phyloP scores from a whole-genome alignment of 306 rosid species.

The barrel medic (Medicago truncatula) region DNA sequence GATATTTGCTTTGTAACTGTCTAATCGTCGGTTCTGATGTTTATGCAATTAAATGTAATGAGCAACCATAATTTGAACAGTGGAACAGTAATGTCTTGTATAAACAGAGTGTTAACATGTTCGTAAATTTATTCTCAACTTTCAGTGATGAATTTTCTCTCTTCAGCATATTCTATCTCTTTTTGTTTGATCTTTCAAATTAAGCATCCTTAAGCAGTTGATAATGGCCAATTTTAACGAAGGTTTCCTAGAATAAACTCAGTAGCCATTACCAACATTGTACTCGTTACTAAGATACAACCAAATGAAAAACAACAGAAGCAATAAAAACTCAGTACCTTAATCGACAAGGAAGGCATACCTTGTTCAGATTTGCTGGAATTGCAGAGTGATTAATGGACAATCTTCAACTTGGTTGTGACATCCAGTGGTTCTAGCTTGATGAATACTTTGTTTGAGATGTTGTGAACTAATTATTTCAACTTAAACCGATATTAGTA shows the following conservation, averaged over 20 bases:
- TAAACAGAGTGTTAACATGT: conserved; percentile 35
- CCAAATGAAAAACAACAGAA: background rate
- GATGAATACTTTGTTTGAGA: conserved; percentile 14
- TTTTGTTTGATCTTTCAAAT: conserved; percentile 8
- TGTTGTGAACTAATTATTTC: background rate
- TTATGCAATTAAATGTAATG: conserved; percentile 30
- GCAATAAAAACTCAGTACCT: background rate
- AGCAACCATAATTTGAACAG: conserved; percentile 33
- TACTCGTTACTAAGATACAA: background rate
- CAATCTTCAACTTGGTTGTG: background rate
- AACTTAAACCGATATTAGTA: background rate
- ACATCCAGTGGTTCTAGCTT: conserved; percentile 8
- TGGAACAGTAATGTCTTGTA: conserved; percentile 40
- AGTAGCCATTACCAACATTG: background rate
- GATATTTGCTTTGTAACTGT: conserved; percentile 34
- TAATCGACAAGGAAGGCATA: conserved; percentile 29
- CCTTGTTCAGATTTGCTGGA: conserved; percentile 33
- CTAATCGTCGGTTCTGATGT: conserved; percentile 37
- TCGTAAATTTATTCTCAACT: conserved; percentile 22
- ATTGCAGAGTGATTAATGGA: background rate
- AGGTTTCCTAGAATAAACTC: conserved; percentile 9
- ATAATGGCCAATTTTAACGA: background rate
- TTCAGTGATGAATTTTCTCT: background rate
- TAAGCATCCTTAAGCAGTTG: background rate
- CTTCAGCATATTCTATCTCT: background rate